Conservation (phyloP, 768 basidiomycete species). For the Boletus sp. region DNA sequence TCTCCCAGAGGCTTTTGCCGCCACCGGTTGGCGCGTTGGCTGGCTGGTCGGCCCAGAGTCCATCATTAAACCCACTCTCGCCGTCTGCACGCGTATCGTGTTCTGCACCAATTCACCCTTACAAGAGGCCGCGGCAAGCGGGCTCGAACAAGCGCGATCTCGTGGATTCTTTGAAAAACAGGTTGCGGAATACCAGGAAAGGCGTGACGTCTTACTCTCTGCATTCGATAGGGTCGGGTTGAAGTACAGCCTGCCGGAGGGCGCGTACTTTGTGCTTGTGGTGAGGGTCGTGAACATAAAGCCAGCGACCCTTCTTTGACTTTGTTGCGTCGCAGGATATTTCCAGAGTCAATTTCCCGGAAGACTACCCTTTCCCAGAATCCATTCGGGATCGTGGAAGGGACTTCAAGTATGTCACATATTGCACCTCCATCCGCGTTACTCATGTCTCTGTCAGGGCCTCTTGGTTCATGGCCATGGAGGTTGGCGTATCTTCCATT, state of each 20-base stretch:
- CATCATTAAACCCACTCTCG: slow-evolving; percentile 83
- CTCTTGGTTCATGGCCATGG: slow-evolving; percentile 93
- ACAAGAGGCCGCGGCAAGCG: slow-evolving; percentile 91
- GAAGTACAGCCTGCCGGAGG: slow-evolving; percentile 85
- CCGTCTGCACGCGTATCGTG: slow-evolving; percentile 90
- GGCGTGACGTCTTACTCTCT: slow-evolving; percentile 69
- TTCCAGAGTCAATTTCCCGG: slow-evolving; percentile 73
- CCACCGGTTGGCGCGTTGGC: slow-evolving; percentile 96
- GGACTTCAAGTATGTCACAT: slow-evolving; percentile 70
- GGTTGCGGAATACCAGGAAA: slow-evolving; percentile 71
- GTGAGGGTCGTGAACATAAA: slow-evolving; percentile 41
- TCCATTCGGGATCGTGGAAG: slow-evolving; percentile 75
- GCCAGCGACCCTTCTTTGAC: neutral
- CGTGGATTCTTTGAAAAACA: slow-evolving; percentile 79
- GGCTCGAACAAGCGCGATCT: slow-evolving; percentile 74
- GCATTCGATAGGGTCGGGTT: slow-evolving; percentile 84
- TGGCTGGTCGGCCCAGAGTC: slow-evolving; percentile 89
- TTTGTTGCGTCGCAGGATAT: slow-evolving; percentile 55
- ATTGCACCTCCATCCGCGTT: neutral
- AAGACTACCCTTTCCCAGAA: slow-evolving; percentile 79
- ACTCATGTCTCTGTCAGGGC: slow-evolving; percentile 47
- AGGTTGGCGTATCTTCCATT: slow-evolving; percentile 89
- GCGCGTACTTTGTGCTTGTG: slow-evolving; percentile 87
- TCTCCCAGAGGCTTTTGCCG: slow-evolving; percentile 83
- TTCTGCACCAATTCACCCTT: slow-evolving; percentile 94